phyloP scores from a whole-genome alignment of 2,329 filamentous ascomycete species.

The Penicillium janthinellum region DNA sequence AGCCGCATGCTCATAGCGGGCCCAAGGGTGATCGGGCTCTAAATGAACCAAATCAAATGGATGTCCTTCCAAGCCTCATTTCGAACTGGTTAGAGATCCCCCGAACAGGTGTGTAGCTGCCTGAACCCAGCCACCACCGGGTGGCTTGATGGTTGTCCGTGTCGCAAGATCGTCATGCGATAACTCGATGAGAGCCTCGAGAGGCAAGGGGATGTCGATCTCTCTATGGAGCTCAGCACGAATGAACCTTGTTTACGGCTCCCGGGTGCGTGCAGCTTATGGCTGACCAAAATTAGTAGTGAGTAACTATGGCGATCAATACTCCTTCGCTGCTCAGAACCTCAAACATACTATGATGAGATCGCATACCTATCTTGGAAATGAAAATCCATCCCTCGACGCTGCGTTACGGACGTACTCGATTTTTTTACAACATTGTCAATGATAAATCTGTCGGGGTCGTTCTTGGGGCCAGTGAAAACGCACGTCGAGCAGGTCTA shows the following conservation, averaged over 20 bases:
- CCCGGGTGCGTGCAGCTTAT: not conserved
- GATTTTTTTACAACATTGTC: conserved; percentile 4
- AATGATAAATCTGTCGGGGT: not conserved
- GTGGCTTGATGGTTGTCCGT: not conserved
- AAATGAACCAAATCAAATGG: not conserved
- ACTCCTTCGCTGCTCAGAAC: not conserved
- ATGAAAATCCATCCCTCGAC: conserved; percentile 10
- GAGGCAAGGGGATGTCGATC: conserved; percentile 23
- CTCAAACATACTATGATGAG: not conserved
- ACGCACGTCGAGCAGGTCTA: conserved; percentile 5
- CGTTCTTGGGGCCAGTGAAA: conserved; percentile 1
- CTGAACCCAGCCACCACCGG: not conserved
- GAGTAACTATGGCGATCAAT: conserved; percentile 11
- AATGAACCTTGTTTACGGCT: conserved; percentile 6
- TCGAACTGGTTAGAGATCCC: not conserved
- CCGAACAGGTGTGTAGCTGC: not conserved
- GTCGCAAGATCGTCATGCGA: not conserved
- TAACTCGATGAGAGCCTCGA: not conserved
- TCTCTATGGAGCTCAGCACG: conserved; percentile 3
- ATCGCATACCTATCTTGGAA: conserved; percentile 11
- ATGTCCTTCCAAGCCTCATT: not conserved
- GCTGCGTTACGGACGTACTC: conserved; percentile 11
- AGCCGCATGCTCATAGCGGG: too few relatives aligned
- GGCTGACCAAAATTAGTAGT: not conserved
- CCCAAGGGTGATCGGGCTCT: too few relatives aligned